These are phyloP conservation scores for Collybia nuda DNA, from an alignment of 768 basidiomycete genomes.

Conservation along the genomic window DNA sequence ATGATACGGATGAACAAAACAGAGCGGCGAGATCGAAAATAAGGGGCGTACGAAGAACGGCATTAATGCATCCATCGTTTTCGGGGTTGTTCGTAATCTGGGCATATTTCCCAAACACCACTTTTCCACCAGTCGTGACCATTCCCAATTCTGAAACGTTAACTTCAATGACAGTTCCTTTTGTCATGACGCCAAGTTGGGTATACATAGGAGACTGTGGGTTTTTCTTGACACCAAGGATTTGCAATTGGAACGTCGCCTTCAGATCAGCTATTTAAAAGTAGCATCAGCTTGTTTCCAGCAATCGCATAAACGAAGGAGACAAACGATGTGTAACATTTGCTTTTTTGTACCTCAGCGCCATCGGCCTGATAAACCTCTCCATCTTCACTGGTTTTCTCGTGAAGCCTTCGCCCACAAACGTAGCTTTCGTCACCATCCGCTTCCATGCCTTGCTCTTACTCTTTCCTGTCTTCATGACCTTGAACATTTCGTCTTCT, in stretches of 20 bases:
- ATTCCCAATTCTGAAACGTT: conserved; percentile 98
- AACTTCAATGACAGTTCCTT: conserved; percentile 97
- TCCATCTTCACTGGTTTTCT: conserved; percentile 99
- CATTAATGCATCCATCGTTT: conserved; percentile 96
- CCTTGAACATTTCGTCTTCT: conserved; percentile 99
- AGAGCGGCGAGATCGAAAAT: not conserved
- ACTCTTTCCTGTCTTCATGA: conserved; percentile 95
- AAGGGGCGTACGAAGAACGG: conserved; percentile 74
- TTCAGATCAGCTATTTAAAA: conserved; percentile 79
- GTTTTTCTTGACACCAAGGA: conserved; percentile 98
- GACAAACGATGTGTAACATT: conserved; percentile 96
- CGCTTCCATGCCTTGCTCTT: conserved; percentile 98
- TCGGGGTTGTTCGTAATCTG: conserved; percentile 95
- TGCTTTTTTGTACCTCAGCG: conserved; percentile 94
- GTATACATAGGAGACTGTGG: conserved; percentile 99
- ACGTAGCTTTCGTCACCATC: conserved; percentile 99
- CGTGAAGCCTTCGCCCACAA: conserved; percentile 97
- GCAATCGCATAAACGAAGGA: not conserved
- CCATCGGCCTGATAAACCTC: conserved; percentile 96
- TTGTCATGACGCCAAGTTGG: conserved; percentile 94
- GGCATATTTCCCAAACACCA: conserved; percentile 91
- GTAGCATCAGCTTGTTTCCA: conserved; percentile 1
- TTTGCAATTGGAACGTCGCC: conserved; percentile 98
- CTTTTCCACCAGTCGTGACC: conserved; percentile 96
- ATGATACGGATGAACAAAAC: not conserved